A percentile compares a stretch with the other conserved stretches of the same genome.
Evolutionary conservation across 2,329 filamentous ascomycete species (phyloP).

Genomic region (Diplodia mutila): DNA sequence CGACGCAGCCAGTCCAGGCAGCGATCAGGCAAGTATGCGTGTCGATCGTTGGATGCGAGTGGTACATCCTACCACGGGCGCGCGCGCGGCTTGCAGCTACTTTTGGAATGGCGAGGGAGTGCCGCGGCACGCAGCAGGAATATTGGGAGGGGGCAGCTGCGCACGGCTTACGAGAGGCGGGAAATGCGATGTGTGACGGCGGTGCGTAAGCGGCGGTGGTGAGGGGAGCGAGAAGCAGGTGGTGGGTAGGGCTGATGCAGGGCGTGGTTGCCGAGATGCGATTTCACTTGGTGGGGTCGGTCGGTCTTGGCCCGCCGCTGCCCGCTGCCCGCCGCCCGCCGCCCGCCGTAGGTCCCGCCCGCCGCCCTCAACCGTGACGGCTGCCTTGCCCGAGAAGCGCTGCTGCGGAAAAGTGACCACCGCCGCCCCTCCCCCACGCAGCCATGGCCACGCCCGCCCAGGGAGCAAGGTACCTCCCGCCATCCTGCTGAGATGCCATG

Average conservation of each 20-base stretch:
- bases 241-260: not conserved
- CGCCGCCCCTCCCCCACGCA: slow-evolving; percentile 22
- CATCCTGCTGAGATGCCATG: not conserved
- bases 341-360: not conserved
- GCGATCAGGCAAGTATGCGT: no score
- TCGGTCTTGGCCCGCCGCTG: not conserved
- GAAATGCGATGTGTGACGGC: not conserved
- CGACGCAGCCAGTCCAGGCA: not conserved
- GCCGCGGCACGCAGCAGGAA: no score
- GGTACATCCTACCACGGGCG: not conserved
- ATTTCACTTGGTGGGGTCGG: not conserved
- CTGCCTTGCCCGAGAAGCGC: slow-evolving; percentile 17
- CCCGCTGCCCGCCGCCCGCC: not conserved
- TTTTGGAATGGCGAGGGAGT: not conserved
- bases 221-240: not conserved
- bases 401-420: slow-evolving; percentile 14
- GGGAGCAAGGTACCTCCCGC: slow-evolving; percentile 32
- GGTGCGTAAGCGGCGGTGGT: not conserved
- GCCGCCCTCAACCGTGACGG: slow-evolving; percentile 17
- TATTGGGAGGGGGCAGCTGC: not conserved
- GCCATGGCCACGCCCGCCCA: slow-evolving; percentile 38
- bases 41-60: not conserved
- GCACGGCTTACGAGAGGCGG: not conserved
- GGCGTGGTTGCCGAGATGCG: no score
- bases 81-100: not conserved